phyloP scores from a whole-genome alignment of 768 basidiomycete genomes.

The Filobasidium floriforme region DNA sequence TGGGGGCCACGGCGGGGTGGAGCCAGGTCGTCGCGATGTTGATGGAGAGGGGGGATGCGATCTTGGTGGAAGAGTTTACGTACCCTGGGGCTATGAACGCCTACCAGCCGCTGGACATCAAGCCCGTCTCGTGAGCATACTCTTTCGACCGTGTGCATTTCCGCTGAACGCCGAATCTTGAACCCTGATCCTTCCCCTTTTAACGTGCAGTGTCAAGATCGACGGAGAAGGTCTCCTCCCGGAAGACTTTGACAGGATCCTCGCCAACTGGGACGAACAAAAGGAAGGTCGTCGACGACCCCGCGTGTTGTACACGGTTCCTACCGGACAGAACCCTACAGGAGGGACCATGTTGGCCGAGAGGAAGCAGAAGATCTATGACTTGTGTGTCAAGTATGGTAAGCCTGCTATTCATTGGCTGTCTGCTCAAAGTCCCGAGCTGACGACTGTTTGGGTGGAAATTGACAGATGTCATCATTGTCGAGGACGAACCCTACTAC shows the following conservation, averaged over 20 bases:
- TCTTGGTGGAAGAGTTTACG: constrained; percentile 54
- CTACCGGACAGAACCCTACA: constrained; percentile 78
- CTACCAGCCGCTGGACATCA: constrained; percentile 30
- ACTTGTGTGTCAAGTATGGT: constrained; percentile 75
- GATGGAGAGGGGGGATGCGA: constrained; percentile 45
- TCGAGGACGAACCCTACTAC: constrained; percentile 78
- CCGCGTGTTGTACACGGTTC: constrained; percentile 50
- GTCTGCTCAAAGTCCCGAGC: too few species aligned
- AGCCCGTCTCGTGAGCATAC: constrained; percentile 27
- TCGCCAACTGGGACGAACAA: constrained; percentile 61
- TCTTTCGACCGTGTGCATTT: background rate
- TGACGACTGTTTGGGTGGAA: background rate
- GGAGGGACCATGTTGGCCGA: constrained; percentile 60
- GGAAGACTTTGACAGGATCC: constrained; percentile 54
- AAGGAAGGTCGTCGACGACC: constrained; percentile 55
- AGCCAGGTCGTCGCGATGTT: constrained; percentile 55
- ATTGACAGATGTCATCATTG: constrained; percentile 60
- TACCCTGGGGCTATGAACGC: constrained; percentile 56
- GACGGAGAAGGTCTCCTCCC: constrained; percentile 67
- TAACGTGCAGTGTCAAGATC: constrained; percentile 52
- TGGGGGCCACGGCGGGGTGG: constrained; percentile 51
- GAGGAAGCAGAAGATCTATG: constrained; percentile 71
- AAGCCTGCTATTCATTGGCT: constrained; percentile 17
- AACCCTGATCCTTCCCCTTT: constrained; percentile 35
- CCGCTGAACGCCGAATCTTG: too few species aligned